Percentiles rank a stretch among this genome's conserved stretches.
These are phyloP conservation scores for Penicillium vulpinum DNA, from an alignment of 2,329 filamentous ascomycete species.

Conservation along the genomic window DNA sequence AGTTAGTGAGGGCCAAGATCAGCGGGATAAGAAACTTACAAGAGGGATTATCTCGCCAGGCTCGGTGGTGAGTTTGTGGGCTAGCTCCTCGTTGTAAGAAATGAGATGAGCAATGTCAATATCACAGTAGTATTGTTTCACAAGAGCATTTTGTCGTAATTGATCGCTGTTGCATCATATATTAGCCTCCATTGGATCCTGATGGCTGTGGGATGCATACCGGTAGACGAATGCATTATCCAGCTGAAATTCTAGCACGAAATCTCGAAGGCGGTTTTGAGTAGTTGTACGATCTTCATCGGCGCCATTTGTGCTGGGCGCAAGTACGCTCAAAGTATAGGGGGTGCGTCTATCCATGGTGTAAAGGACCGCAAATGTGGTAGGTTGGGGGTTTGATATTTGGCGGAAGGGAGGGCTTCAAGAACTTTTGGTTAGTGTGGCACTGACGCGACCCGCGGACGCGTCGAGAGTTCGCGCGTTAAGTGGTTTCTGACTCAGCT, in stretches of 20 bases:
- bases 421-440: conserved; percentile 29
- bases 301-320: conserved; percentile 63
- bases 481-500: conserved; percentile 37
- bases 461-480: conserved; percentile 39
- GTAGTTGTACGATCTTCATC: conserved; percentile 71
- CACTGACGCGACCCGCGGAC: conserved; percentile 42
- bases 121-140: conserved; percentile 95
- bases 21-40: conserved; percentile 52
- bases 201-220: conserved; percentile 48
- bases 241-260: conserved; percentile 89
- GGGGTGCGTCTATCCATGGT: conserved; percentile 84
- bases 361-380: conserved; percentile 17
- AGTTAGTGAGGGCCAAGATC: conserved; percentile 3
- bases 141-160: conserved; percentile 87
- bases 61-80: conserved; percentile 83
- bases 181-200: conserved; percentile 5
- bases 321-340: conserved; percentile 80
- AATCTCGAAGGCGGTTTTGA: conserved; percentile 79
- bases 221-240: conserved; percentile 95
- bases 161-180: conserved; percentile 67
- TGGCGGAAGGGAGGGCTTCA: conserved; percentile 21
- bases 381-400: conserved; percentile 17
- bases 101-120: conserved; percentile 95
- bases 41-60: conserved; percentile 90
- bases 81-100: conserved; percentile 92